Evolutionary conservation across 495 filamentous ascomycete species (phyloP).

Genomic region (Evansstolkia leycettana): DNA sequence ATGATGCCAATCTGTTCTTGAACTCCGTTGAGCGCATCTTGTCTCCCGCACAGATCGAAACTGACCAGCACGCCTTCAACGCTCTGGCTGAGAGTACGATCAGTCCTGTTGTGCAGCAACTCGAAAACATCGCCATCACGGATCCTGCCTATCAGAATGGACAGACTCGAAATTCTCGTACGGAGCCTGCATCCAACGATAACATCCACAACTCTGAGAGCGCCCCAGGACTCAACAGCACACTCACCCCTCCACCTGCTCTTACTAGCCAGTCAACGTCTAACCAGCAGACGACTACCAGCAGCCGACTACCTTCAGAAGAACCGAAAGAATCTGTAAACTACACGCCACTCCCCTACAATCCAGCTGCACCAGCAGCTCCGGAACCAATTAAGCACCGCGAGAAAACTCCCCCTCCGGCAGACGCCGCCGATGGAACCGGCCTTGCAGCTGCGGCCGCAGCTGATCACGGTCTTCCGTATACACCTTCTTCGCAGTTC

Average conservation of each 20-base stretch:
- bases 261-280: constrained; percentile 18
- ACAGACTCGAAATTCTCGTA: constrained; percentile 35
- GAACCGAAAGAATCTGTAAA: constrained; percentile 30
- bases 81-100: constrained; percentile 41
- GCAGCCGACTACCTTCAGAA: constrained; percentile 20
- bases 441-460: constrained; percentile 57
- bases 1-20: constrained; percentile 64
- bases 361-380: constrained; percentile 77
- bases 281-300: constrained; percentile 10
- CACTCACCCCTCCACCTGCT: constrained; percentile 33
- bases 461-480: constrained; percentile 43
- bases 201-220: constrained; percentile 21
- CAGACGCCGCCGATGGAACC: constrained; percentile 57
- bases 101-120: constrained; percentile 71
- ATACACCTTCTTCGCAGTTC: constrained; percentile 27
- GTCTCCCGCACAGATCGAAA: constrained; percentile 43
- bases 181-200: constrained; percentile 16
- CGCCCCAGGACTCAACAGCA: constrained; percentile 5
- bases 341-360: constrained; percentile 73
- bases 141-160: constrained; percentile 47
- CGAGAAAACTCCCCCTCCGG: constrained; percentile 81
- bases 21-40: constrained; percentile 50
- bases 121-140: constrained; percentile 69
- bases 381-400: constrained; percentile 73
- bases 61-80: constrained; percentile 31